A percentile compares a stretch with the other conserved stretches of the same genome.
Conservation (phyloP, 2,329 filamentous ascomycete genomes). For the Penicillium sp. region DNA sequence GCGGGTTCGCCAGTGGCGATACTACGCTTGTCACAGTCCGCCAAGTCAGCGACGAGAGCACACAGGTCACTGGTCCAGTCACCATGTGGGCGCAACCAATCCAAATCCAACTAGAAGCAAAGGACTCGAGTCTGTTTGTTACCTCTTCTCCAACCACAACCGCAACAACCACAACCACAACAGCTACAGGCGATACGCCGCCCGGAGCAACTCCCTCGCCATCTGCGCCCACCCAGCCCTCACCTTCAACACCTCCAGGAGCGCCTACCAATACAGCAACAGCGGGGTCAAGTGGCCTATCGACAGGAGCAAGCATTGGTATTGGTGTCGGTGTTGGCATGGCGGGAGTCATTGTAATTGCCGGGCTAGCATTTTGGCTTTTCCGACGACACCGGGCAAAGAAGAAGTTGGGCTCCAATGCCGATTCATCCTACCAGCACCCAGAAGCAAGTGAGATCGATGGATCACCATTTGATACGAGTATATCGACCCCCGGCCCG, state of each 20-base stretch:
- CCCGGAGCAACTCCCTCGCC: neutral
- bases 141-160: neutral
- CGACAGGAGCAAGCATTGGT: constrained; percentile 2
- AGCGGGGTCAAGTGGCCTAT: neutral
- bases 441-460: neutral
- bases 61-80: constrained; percentile 22
- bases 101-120: neutral
- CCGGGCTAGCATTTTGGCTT: neutral
- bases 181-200: neutral
- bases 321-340: constrained; percentile 2
- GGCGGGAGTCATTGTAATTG: neutral
- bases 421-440: neutral
- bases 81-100: constrained; percentile 32
- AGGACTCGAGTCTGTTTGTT: constrained; percentile 1
- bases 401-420: neutral
- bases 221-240: too few relatives aligned
- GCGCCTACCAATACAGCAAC: too few relatives aligned
- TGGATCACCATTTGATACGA: neutral
- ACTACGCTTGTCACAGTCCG: constrained; percentile 8
- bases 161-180: neutral
- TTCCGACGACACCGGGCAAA: neutral
- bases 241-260: too few relatives aligned
- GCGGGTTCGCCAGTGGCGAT: neutral
- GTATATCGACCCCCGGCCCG: neutral
- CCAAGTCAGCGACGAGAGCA: constrained; percentile 6